These are phyloP conservation scores for Cladophialophora chaetospira DNA, from an alignment of 2,329 filamentous ascomycete species.

Conservation along the genomic window DNA sequence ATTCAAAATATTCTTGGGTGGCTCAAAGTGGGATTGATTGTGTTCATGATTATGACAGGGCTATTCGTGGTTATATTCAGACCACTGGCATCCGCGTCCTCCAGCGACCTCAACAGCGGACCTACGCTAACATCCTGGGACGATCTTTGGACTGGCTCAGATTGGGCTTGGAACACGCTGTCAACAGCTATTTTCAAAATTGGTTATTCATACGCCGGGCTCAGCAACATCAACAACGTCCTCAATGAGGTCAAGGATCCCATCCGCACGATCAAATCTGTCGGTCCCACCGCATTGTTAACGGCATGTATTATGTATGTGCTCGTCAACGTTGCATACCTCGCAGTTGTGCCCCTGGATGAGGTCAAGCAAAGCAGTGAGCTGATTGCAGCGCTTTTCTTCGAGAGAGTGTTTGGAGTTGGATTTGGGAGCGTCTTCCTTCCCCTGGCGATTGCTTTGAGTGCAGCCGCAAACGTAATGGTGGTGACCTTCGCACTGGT, in stretches of 20 bases:
- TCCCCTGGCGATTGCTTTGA: constrained; percentile 66
- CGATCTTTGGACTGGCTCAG: constrained; percentile 63
- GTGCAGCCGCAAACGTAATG: constrained; percentile 71
- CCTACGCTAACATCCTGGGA: constrained; percentile 47
- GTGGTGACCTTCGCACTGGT: constrained; percentile 70
- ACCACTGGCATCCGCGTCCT: constrained; percentile 13
- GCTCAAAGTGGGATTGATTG: constrained; percentile 31
- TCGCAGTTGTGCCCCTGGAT: constrained; percentile 66
- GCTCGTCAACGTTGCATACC: constrained; percentile 66
- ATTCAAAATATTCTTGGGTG: constrained; percentile 33
- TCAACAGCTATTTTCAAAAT: constrained; percentile 66
- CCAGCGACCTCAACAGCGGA: constrained; percentile 1
- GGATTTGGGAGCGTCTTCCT: constrained; percentile 60
- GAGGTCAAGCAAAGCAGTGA: constrained; percentile 69
- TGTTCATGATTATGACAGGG: constrained; percentile 60
- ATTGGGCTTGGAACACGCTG: constrained; percentile 70
- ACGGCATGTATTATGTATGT: constrained; percentile 67
- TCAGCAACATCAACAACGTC: constrained; percentile 69
- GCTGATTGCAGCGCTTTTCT: constrained; percentile 68
- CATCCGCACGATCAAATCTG: constrained; percentile 64
- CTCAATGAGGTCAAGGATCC: constrained; percentile 72
- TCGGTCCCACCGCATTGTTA: constrained; percentile 60
- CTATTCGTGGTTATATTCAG: constrained; percentile 57
- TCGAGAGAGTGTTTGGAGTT: constrained; percentile 64
- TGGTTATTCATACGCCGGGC: constrained; percentile 68